phyloP scores from a whole-genome alignment of 257 asterid genomes.

The Forsythia viridissima region DNA sequence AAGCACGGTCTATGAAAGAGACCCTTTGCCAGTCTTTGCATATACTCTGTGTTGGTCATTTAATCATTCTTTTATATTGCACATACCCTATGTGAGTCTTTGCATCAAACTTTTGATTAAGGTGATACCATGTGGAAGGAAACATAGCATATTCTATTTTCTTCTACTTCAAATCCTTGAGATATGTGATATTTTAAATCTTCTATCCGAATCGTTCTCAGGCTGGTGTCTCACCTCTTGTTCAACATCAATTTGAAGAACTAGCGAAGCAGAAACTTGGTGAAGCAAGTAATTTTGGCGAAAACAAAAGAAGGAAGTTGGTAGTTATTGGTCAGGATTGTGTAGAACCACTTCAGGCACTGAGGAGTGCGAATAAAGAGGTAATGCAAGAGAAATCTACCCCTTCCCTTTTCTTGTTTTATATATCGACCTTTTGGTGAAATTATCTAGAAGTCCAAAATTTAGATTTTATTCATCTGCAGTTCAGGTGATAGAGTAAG shows the following conservation, averaged over 20 bases:
- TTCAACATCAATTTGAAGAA: conserved; percentile 68
- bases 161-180: not conserved
- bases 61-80: not conserved
- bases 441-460: not conserved
- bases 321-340: conserved; percentile 90
- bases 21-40: not conserved
- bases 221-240: conserved; percentile 79
- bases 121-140: not conserved
- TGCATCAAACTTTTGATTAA: not conserved
- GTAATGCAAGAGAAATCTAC: not conserved
- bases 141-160: not conserved
- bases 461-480: not conserved
- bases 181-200: not conserved
- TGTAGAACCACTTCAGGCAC: conserved; percentile 94
- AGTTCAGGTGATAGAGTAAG: not conserved
- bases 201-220: not conserved
- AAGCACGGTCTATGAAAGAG: not conserved
- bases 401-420: not conserved
- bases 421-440: not conserved
- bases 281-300: conserved; percentile 33
- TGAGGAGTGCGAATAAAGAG: conserved; percentile 44
- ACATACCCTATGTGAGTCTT: not conserved
- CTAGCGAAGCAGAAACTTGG: conserved; percentile 49
- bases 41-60: not conserved
- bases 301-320: conserved; percentile 51